Percentiles rank a stretch among this genome's conserved stretches.
Conservation (phyloP, 2,329 filamentous ascomycete species). For the Colletotrichum gloeosporioides region DNA sequence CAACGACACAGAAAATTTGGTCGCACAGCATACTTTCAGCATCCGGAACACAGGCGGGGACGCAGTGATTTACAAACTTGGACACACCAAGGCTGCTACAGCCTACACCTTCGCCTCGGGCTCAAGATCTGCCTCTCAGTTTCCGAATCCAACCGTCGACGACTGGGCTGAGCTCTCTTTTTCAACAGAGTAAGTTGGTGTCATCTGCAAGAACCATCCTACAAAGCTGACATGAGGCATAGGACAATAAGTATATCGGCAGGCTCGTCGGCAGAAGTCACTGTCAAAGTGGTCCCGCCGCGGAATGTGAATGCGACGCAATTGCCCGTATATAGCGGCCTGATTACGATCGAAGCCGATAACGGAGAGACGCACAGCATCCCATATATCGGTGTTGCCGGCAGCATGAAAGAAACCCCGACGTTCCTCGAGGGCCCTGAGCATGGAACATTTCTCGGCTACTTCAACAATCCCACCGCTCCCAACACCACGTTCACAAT, state of each 20-base stretch:
- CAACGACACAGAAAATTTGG: conserved; percentile 49
- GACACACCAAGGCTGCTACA: conserved; percentile 38
- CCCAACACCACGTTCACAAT: conserved; percentile 29
- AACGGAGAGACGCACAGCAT: conserved; percentile 40
- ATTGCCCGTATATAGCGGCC: conserved; percentile 48
- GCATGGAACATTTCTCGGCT: conserved; percentile 14
- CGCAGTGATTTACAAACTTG: conserved; percentile 40
- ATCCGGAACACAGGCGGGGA: conserved; percentile 43
- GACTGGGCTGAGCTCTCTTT: conserved; percentile 23
- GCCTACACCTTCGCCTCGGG: conserved; percentile 37
- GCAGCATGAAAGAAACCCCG: conserved; percentile 26
- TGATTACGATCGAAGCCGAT: conserved; percentile 41
- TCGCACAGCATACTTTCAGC: conserved; percentile 35
- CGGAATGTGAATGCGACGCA: conserved; percentile 28
- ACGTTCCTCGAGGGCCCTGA: background rate
- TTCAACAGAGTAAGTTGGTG: background rate
- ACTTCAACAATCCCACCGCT: background rate
- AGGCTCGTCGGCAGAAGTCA: conserved; percentile 27
- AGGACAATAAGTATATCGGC: conserved; percentile 30
- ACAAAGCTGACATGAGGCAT: background rate
- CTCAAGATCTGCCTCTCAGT: conserved; percentile 2
- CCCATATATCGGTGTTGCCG: conserved; percentile 43
- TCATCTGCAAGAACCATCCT: background rate
- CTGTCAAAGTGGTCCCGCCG: conserved; percentile 32
- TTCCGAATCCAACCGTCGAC: conserved; percentile 23